phyloP scores from a whole-genome alignment of 768 basidiomycete species.

The Sarcodon sp. region DNA sequence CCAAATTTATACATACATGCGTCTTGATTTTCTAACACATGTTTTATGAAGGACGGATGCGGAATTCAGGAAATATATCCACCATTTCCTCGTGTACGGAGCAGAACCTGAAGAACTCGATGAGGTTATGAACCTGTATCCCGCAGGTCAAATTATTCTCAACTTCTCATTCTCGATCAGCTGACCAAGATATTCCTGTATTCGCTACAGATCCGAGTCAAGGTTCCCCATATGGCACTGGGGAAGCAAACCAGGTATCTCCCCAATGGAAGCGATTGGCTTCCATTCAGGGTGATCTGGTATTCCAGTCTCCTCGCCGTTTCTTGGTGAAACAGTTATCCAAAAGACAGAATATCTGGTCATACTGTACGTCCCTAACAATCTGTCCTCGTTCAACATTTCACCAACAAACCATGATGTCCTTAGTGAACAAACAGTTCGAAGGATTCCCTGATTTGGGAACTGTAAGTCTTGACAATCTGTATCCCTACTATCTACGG shows the following conservation, averaged over 20 bases:
- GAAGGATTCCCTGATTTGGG: constrained; percentile 31
- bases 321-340: constrained; percentile 28
- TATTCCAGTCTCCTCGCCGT: constrained; percentile 36
- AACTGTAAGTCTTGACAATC: constrained; percentile 19
- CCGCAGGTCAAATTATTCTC: constrained; percentile 2
- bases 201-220: constrained; percentile 24
- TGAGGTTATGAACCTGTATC: constrained; percentile 10
- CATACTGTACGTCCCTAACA: constrained; percentile 20
- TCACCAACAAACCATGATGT: neutral
- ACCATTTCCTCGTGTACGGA: constrained; percentile 11
- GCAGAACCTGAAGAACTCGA: constrained; percentile 8
- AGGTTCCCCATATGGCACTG: constrained; percentile 44
- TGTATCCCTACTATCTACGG: neutral
- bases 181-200: neutral
- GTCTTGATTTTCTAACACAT: neutral
- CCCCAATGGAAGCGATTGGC: constrained; percentile 40
- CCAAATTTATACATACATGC: neutral
- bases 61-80: constrained; percentile 8
- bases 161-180: neutral
- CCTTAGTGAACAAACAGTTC: constrained; percentile 30
- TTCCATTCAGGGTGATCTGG: constrained; percentile 34
- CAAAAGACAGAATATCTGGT: constrained; percentile 27
- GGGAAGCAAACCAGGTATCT: constrained; percentile 28
- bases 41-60: constrained; percentile 10
- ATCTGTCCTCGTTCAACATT: neutral